A percentile compares a stretch with the other conserved stretches of the same genome.
Conservation (phyloP, 2,329 filamentous ascomycete species). For the Pseudopithomyces maydicus region DNA sequence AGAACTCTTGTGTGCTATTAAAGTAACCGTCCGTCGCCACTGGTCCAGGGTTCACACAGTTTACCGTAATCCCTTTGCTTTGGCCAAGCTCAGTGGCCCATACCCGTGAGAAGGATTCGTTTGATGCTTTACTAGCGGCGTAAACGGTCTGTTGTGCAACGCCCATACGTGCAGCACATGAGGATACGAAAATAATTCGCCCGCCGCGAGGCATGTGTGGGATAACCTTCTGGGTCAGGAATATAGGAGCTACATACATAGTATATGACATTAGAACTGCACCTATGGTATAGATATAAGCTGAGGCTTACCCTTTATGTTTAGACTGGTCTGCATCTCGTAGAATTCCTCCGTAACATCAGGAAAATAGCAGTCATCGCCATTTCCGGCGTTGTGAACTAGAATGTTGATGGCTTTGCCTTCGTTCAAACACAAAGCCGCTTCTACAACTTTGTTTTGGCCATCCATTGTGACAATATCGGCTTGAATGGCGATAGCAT, state of each 20-base stretch:
- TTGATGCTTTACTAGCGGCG: constrained; percentile 10
- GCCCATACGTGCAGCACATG: constrained; percentile 53
- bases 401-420: constrained; percentile 54
- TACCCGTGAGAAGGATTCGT: constrained; percentile 54
- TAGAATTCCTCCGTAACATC: constrained; percentile 55
- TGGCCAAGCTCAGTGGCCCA: constrained; percentile 62
- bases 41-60: constrained; percentile 61
- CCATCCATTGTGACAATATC: constrained; percentile 33
- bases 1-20: constrained; percentile 52
- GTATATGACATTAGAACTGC: too few species aligned
- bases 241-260: constrained; percentile 36
- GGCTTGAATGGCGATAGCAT: constrained; percentile 46
- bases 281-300: too few species aligned
- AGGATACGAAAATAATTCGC: constrained; percentile 62
- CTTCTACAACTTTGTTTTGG: constrained; percentile 34
- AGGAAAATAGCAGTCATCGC: constrained; percentile 7
- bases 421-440: constrained; percentile 50
- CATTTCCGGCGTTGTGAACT: constrained; percentile 39
- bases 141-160: constrained; percentile 46
- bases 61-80: constrained; percentile 60
- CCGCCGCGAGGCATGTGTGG: constrained; percentile 51
- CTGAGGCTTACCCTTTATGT: constrained; percentile 51
- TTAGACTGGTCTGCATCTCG: constrained; percentile 55
- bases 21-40: constrained; percentile 61
- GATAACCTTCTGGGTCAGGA: constrained; percentile 56